Evolutionary conservation across 73 alveolate genomes (phyloP).

Genomic region (Paramecium sonneborni): DNA sequence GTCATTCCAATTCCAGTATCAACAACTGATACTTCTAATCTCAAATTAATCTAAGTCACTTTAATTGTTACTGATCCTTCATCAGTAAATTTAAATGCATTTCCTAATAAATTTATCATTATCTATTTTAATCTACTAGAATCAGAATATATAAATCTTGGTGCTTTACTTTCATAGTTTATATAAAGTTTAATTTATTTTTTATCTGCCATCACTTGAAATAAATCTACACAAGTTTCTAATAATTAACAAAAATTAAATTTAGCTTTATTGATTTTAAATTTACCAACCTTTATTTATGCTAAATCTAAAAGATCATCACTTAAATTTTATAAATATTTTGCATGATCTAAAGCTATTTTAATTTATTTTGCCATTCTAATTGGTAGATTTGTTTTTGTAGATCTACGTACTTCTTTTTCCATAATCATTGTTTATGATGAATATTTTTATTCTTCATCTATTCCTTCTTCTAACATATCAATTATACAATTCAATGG

Average conservation of each 20-base stretch:
- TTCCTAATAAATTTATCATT: conserved; percentile 27
- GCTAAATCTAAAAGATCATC: conserved; percentile 65
- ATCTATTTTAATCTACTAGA: conserved; percentile 11
- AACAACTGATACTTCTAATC: background rate
- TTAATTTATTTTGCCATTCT: conserved; percentile 22
- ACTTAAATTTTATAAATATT: conserved; percentile 43
- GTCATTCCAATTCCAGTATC: conserved; percentile 49
- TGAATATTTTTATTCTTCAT: conserved; percentile 36
- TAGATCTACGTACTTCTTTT: background rate
- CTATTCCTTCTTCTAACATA: conserved; percentile 47
- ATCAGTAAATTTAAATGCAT: conserved; percentile 48
- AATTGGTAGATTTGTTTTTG: background rate
- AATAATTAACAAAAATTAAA: conserved; percentile 45
- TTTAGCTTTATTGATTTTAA: conserved; percentile 53
- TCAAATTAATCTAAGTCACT: background rate
- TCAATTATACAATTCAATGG: conserved; percentile 60
- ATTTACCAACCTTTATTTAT: conserved; percentile 57
- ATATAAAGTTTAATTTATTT: background rate
- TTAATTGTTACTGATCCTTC: conserved; percentile 22
- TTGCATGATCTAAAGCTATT: conserved; percentile 58
- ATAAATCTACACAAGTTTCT: conserved; percentile 46
- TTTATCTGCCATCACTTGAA: conserved; percentile 60
- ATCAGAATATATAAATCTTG: conserved; percentile 12
- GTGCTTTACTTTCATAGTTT: conserved; percentile 35
- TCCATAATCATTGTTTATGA: background rate